Base-by-base conservation (phyloP, 2,329 filamentous ascomycete species). In the Fusarium bactridioides region DNA sequence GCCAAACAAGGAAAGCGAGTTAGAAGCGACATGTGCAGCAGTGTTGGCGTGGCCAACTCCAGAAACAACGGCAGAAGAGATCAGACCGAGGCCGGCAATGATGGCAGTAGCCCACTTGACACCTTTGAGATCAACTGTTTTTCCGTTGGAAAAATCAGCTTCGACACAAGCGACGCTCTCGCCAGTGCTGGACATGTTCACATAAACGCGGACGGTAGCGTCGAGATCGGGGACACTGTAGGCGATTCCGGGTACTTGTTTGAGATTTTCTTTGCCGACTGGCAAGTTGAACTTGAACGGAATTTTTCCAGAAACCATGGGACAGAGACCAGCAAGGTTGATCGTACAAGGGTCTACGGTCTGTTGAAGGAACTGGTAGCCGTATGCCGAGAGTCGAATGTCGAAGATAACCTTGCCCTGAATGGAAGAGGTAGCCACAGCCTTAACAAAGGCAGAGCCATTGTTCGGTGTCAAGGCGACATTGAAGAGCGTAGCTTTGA, bases 221-320 rank as follows among this genome's bases (percentile, higher is more conserved):
- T 98, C 95, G 60, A 98, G 87, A 86, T 98, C 95, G 54, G 95
- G 95, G 47, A 98, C 92, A 56, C 88, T 92, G 83, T 96, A 98
- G 58, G 94, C 93, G 78, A 98, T 95, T 54, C 89, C 89, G 64
- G 95, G 95, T 77, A 98, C 91, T 60, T 88, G 82, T 29, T 84
- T 82, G 66, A 93, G 83, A 43, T 92, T 88, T 31, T 86, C 84
- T 18, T 82, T 75, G 15, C 85, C 83, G 54, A 96, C 83, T 5
- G 84, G 81, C 40, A 95, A 80, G 77, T 92, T 93, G 78, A 94
- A 94, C 38, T 78, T 87, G 78, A 97, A 88, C 61, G 92, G 88
- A 79, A 97, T 92, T 77, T 93, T 91, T 74, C 94, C 94, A 13
- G 94, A 90, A 72, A 90, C 92, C 94, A 98, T 97, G 65, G 95